These are phyloP conservation scores for Yamagishiella unicocca DNA, from an alignment of 139 green algal genomes.

Conservation along the genomic window DNA sequence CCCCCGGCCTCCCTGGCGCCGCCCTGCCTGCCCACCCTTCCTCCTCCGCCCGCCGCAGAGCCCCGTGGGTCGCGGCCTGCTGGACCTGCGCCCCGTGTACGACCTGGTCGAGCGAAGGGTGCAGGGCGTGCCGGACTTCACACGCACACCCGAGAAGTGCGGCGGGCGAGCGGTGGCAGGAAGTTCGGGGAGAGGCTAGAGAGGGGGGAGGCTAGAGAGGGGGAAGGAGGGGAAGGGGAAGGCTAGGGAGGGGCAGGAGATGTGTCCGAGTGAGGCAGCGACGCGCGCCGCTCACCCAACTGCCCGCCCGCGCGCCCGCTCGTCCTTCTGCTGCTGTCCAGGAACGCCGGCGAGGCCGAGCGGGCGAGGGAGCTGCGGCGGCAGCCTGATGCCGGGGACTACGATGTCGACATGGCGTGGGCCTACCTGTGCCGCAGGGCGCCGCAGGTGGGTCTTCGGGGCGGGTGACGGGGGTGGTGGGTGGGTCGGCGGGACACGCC, in stretches of 20 bases:
- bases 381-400: not conserved
- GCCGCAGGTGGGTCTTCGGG: constrained; percentile 21
- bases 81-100: constrained; percentile 44
- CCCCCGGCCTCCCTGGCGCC: no score
- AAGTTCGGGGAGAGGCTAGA: no score
- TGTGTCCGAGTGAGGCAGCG: no score
- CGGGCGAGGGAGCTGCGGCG: constrained; percentile 2
- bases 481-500: not conserved
- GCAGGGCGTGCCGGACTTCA: not conserved
- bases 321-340: no score
- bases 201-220: no score
- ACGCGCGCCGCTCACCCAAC: no score
- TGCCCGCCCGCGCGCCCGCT: no score
- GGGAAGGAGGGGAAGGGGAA: no score
- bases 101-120: constrained; percentile 29
- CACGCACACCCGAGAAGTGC: not conserved
- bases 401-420: constrained; percentile 35
- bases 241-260: no score
- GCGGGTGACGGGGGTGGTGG: not conserved
- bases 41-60: not conserved
- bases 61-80: constrained; percentile 1
- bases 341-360: constrained; percentile 22
- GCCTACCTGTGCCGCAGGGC: constrained; percentile 26
- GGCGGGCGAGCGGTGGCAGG: no score
- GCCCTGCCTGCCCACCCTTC: not conserved